Evolutionary conservation across 495 filamentous ascomycete species (phyloP), one percentile per base, ranked within the genome.

Genomic region (Talaromyces wortmannii): DNA sequence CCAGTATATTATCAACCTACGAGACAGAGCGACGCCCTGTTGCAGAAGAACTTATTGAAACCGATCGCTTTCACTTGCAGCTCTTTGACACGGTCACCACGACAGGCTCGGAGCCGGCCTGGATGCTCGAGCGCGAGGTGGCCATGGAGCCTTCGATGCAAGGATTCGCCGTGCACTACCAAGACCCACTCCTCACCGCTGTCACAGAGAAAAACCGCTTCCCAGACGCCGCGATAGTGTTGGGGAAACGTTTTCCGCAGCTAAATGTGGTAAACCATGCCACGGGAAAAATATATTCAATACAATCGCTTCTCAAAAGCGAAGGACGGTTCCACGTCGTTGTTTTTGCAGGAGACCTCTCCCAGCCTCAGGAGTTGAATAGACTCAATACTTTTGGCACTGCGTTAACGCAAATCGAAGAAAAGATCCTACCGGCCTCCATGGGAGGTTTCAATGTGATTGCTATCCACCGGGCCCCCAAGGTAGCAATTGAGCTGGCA

Each of bases 11-110:
- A 5, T 70, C 72, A 31, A 90, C 88, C 4, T 92, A 92, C 69
- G 76, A 87, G 60, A 68, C 71, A 0, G 89, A 91, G 61, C 78
- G 89, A 4, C 79, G 83, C 31, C 75, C 73, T 7, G 78, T 91
- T 45, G 89, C 89, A 5, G 78, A 87, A 55, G 80, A 88, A 52
- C 77, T 92, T 6, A 88, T 92, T 46, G 79, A 79, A 32, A 91
- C 90, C 55, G 88, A 91, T 40, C 45, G 45, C 6, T 17, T 17
- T 17, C 23, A 48, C 15, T 30, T 18, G 55, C 57, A 6, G 68
- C 67, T 45, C 60, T 61, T 4, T 59, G 62, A 31, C 13, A 40
- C 36, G 5, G 36, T 40, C 5, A 40, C 36, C 36, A 13, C 36
- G 36, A 40, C 36, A 40, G 36, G 36, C 36, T 40, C 36, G 36